A percentile compares a stretch with the other conserved stretches of the same genome.
Conservation (phyloP, 345 rosid genomes). For the Populus nigra region DNA sequence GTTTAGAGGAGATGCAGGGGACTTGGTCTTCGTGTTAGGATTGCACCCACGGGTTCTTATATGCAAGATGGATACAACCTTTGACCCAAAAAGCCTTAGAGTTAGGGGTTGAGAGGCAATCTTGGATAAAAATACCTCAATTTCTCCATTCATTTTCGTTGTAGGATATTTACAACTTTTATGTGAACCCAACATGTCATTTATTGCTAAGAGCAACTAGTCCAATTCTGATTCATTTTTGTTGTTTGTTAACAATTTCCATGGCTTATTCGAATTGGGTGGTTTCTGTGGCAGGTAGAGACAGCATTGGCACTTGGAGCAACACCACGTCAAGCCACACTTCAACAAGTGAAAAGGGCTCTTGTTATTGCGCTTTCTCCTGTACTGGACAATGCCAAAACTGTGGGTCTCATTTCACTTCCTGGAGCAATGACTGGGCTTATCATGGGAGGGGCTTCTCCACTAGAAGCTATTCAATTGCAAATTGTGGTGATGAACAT, state of each 20-base stretch:
- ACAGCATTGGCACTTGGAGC: constrained; percentile 90
- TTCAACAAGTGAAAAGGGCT: constrained; percentile 71
- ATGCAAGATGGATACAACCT: too few relatives aligned
- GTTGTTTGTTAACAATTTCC: background rate
- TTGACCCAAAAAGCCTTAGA: too few relatives aligned
- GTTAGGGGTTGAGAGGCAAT: too few relatives aligned
- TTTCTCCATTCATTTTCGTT: too few relatives aligned
- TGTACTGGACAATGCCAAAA: constrained; percentile 81
- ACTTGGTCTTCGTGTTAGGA: too few relatives aligned
- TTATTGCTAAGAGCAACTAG: background rate
- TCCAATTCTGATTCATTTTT: too few relatives aligned
- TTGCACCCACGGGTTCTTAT: too few relatives aligned
- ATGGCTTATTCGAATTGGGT: background rate
- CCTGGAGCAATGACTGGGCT: constrained; percentile 94
- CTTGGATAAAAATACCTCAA: too few relatives aligned
- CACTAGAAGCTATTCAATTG: constrained; percentile 80
- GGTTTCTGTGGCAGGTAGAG: constrained; percentile 52
- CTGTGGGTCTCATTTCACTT: constrained; percentile 83
- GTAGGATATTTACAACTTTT: too few relatives aligned
- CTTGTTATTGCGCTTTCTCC: constrained; percentile 82
- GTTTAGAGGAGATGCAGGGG: too few relatives aligned
- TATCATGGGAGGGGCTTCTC: constrained; percentile 97
- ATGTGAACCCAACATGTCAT: background rate
- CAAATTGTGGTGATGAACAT: constrained; percentile 98
- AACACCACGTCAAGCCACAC: constrained; percentile 73